phyloP scores from a whole-genome alignment of 2,329 filamentous ascomycete genomes.

The Bipolaris cookei region DNA sequence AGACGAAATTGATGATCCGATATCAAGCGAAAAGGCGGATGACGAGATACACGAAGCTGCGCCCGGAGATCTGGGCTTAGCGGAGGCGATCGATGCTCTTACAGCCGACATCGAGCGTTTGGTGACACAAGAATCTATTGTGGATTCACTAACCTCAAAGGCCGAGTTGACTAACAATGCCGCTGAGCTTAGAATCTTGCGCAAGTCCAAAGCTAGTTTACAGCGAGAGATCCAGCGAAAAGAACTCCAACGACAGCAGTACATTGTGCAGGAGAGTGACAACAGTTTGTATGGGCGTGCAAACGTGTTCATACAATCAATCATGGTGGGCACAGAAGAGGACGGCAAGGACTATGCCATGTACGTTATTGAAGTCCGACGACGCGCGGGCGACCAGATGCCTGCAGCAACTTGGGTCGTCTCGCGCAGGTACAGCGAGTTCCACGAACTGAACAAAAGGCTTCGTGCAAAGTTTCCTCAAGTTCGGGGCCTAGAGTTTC shows the following conservation, averaged over 20 bases:
- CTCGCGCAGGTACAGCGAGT: constrained; percentile 93
- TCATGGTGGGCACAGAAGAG: constrained; percentile 89
- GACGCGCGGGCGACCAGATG: constrained; percentile 93
- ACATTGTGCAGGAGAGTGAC: constrained; percentile 96
- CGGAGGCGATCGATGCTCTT: constrained; percentile 89
- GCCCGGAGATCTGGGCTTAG: constrained; percentile 89
- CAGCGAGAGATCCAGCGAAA: constrained; percentile 92
- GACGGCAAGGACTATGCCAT: constrained; percentile 93
- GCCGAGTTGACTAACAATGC: constrained; percentile 97
- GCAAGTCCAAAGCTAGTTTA: constrained; percentile 92
- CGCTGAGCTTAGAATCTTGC: constrained; percentile 86
- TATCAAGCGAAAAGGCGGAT: constrained; percentile 65
- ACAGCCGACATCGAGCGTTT: constrained; percentile 90
- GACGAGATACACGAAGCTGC: constrained; percentile 91
- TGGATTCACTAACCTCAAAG: constrained; percentile 90
- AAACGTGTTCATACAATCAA: constrained; percentile 85
- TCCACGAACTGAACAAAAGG: constrained; percentile 91
- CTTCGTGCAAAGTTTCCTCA: constrained; percentile 84
- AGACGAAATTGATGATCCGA: constrained; percentile 80
- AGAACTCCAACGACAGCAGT: constrained; percentile 94
- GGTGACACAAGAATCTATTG: constrained; percentile 83
- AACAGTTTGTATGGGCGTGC: constrained; percentile 95
- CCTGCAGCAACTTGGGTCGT: constrained; percentile 94
- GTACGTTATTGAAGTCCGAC: constrained; percentile 89
- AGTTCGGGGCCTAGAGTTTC: constrained; percentile 89